Conservation (phyloP, 1,284 basidiomycete genomes). For the Xerocomus minutiporus region DNA sequence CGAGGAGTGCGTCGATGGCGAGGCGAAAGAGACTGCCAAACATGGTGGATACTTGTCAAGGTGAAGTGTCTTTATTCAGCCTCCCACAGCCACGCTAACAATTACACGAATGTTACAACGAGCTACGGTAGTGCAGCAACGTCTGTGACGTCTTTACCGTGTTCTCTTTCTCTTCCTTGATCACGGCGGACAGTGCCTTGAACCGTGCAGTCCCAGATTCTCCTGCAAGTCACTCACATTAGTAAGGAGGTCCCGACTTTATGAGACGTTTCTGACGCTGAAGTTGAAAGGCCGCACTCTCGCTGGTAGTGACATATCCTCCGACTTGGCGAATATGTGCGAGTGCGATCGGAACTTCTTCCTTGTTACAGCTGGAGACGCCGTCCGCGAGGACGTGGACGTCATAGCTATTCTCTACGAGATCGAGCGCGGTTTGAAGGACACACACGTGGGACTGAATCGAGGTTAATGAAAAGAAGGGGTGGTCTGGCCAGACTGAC, state of each 20-base stretch:
- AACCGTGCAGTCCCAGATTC: slow-evolving; percentile 69
- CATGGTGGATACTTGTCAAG: slow-evolving; percentile 35
- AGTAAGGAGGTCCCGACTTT: slow-evolving; percentile 12
- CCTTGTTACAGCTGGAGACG: slow-evolving; percentile 75
- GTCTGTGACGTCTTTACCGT: slow-evolving; percentile 45
- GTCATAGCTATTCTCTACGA: slow-evolving; percentile 51
- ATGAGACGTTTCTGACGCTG: slow-evolving; percentile 42
- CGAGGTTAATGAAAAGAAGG: slow-evolving; percentile 6
- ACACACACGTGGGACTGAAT: slow-evolving; percentile 85
- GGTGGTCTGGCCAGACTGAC: slow-evolving; percentile 35
- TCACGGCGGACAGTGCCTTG: slow-evolving; percentile 66
- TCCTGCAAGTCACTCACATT: slow-evolving; percentile 32
- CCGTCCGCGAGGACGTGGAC: slow-evolving; percentile 80
- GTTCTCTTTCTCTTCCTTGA: slow-evolving; percentile 72
- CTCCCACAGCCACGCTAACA: too few species aligned
- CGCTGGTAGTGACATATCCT: slow-evolving; percentile 74
- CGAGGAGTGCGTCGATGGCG: slow-evolving; percentile 70
- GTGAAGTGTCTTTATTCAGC: too few species aligned
- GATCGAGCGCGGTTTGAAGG: slow-evolving; percentile 72
- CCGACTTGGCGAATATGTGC: slow-evolving; percentile 71
- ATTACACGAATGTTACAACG: slow-evolving; percentile 8
- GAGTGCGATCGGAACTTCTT: slow-evolving; percentile 62
- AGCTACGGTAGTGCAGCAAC: slow-evolving; percentile 26
- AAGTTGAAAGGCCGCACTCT: slow-evolving; percentile 77
- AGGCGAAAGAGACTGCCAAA: slow-evolving; percentile 64